Base-by-base conservation (phyloP, 2,329 filamentous ascomycete species). In the Berkeleyomyces rouxiae region DNA sequence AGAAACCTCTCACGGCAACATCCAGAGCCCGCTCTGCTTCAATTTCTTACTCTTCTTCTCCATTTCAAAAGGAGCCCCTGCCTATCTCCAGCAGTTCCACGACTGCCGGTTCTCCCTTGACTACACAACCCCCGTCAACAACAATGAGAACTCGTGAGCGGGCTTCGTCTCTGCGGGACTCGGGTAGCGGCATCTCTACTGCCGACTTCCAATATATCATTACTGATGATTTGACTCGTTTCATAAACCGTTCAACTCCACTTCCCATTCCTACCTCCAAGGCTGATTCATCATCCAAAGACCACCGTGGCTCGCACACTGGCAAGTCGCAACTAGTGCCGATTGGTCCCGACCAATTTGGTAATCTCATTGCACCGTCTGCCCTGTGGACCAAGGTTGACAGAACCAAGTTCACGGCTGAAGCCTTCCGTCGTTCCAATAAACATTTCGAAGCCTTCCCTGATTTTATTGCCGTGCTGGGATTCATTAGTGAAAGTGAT, bases 401-500 rank as follows among this genome's bases (percentile, higher is more conserved):
- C 62, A 76, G 82, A 10, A 73, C 72, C 1, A 73, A 82, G 0
- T 75, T 85, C 7, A 83, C 80, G n/a, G 77, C 78, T 4, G 80
- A 82, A 66, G 79, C 83, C 0, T 73, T 85, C 2, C 74, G 77
- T 46, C 73, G 76, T 49, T 80, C 80, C 3, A 77, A 79, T 10
- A 75, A 82, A 31, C 77, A 82, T 7, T 84, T 82, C 67, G 82
- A 84, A 69, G 82, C 82, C 7, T 75, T 80, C 1, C 81, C 81
- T 0, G 76, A 79, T 1, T 85, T 81, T 64, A 81, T 85, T 2
- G 82, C 82, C 10, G 71, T 85, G 3, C 74, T 85, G 0, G 83
- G 83, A 3, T 73, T 78, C 11, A 72, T 85, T 2, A 73, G 73
- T 1, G 75, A 74, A 1, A 76, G 79, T 10, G 70, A 84, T 51